Conservation (phyloP, 192 early-diverging fungal genomes). For the Diversispora eburnea region DNA sequence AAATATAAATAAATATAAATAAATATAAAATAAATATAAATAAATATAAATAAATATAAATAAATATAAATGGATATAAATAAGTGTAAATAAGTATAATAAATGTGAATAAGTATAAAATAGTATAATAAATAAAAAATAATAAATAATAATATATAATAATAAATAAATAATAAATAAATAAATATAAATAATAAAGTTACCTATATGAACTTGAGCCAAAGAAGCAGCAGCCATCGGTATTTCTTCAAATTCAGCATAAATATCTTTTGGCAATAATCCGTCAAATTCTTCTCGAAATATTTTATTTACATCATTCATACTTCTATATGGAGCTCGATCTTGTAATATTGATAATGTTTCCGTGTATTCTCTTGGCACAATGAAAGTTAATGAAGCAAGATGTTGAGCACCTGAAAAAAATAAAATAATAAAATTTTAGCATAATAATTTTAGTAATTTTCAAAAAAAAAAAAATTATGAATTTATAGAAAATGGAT, state of each 20-base stretch:
- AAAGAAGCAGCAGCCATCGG: conserved; percentile 49
- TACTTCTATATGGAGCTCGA: conserved; percentile 43
- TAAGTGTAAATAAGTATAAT: too few relatives aligned
- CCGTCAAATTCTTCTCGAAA: conserved; percentile 43
- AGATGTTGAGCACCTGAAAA: conserved; percentile 32
- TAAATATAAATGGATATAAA: too few relatives aligned
- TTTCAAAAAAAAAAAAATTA: background rate
- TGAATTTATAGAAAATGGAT: background rate
- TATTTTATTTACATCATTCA: conserved; percentile 42
- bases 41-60: too few relatives aligned
- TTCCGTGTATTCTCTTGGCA: conserved; percentile 47
- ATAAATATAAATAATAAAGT: background rate
- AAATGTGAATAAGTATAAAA: too few relatives aligned
- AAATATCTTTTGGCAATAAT: conserved; percentile 36
- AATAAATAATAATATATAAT: background rate
- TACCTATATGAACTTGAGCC: conserved; percentile 49
- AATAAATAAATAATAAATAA: background rate
- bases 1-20: background rate
- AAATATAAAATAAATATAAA: background rate
- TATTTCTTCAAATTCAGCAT: conserved; percentile 42
- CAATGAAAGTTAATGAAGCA: conserved; percentile 44
- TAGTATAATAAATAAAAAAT: too few relatives aligned
- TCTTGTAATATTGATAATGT: conserved; percentile 48
- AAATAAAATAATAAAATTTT: background rate
- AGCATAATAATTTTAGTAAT: background rate